Conservation (phyloP, 495 filamentous ascomycete species). For the Penicillium manginii region DNA sequence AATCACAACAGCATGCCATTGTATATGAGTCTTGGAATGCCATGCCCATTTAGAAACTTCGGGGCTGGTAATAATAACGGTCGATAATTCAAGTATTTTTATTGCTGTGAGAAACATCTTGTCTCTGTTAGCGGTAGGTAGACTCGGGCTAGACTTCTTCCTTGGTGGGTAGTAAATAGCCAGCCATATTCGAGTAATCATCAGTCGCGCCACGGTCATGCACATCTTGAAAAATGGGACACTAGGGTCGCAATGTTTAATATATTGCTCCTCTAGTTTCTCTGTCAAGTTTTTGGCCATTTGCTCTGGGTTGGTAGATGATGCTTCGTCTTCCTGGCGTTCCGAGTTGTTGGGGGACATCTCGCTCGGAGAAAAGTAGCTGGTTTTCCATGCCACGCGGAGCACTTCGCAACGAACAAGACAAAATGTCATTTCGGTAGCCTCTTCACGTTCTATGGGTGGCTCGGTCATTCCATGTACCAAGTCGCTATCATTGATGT, state of each 20-base stretch:
- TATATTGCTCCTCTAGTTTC: conserved; percentile 54
- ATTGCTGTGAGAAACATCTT: conserved; percentile 75
- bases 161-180: conserved; percentile 63
- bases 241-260: conserved; percentile 61
- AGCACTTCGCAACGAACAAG: conserved; percentile 62
- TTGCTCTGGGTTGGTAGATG: not conserved
- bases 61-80: conserved; percentile 62
- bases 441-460: conserved; percentile 58
- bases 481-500: conserved; percentile 77
- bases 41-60: conserved; percentile 72
- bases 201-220: conserved; percentile 67
- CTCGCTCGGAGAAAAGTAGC: conserved; percentile 24
- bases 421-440: conserved; percentile 80
- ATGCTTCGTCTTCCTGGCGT: not conserved
- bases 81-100: conserved; percentile 76
- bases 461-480: conserved; percentile 58
- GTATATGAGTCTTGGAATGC: conserved; percentile 80
- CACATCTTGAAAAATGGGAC: conserved; percentile 72
- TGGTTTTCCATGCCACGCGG: conserved; percentile 29
- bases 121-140: conserved; percentile 65
- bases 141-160: conserved; percentile 34
- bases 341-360: not conserved
- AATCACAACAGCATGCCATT: conserved; percentile 82
- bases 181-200: conserved; percentile 71
- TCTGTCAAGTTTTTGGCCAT: conserved; percentile 58